Base-by-base conservation (phyloP, 2,329 filamentous ascomycete genomes). In the Diaporthe sp. region DNA sequence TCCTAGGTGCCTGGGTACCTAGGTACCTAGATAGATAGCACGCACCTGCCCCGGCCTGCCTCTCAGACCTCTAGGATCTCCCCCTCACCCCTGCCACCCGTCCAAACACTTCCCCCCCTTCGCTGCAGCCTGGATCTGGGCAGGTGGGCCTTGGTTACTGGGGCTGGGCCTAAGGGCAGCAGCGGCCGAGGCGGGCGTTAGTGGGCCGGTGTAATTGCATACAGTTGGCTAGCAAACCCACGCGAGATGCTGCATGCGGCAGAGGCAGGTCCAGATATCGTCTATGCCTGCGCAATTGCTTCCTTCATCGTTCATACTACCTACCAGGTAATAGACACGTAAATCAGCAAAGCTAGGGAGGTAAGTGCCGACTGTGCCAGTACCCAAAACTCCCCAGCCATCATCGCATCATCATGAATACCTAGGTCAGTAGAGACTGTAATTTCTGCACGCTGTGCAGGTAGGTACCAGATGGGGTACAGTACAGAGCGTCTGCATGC, bases 171-270 rank as follows among this genome's bases (percentile, higher is more conserved):
- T 37, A 31, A 17, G 17, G 22, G 55, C 55, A 58, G 55, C 28
- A 37, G 17, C 31, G 31, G 12, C 55, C 15, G 31, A n/a, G 46
- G 25, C 31, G 22, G 12, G 44, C 31, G 62, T 51, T 68, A 68
- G 62, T 51, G 62, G 12, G 22, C 12, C 22, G 19, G 44, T n/a
- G 46, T 51, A n/a, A 22, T 9, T 9, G 22, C 31, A 61, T 46
- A 65, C 25, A 39, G 28, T 17, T 34, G 62, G 31, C 62, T 68
- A 68, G 46, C 62, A 53, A 34, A 13, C 19, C 39, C 39, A 1
- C 2, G 15, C 19, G 37, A 8, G n/a, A 28, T 19, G 44, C 69
- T 72, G 69, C 69, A 72, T 61, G 42, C 69, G 69, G 69, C 42
- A 22, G 42, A 61, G 69, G 69, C 53, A 22, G 49, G 22, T 25